Base-by-base conservation (phyloP, 306 rosid species). In the Sophora flavescens region DNA sequence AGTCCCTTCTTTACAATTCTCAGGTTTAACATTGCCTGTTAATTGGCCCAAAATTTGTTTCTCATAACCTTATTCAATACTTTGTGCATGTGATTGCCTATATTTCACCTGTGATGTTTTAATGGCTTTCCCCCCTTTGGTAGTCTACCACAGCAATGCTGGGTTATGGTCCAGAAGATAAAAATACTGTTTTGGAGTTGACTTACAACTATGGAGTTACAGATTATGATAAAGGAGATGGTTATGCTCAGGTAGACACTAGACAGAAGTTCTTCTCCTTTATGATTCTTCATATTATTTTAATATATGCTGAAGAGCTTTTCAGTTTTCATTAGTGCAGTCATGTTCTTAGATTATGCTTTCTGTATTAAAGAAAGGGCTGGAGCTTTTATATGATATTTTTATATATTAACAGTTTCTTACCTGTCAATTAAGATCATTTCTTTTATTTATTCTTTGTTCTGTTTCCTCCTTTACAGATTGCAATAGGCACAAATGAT, bases 121-220 rank as follows among this genome's bases (percentile, higher is more conserved):
- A 14, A 59, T 65, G 39, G 1, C 10, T 57, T 68, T 57, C 13
- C 47, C 11, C 38, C 15, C 13, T 42, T 77, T 72, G 67, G 68
- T 39, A 95, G 97, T 85, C 83, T 68, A 88, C 96, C 5, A 61
- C 89, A 50, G 98, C 97, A 51, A 81, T 89, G 78, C 56, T 96
- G 60, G 99, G 99, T 68, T 96, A 88, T 75, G 98, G 98, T 50
- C 93, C 97, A 36, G 98, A 96, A 88, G 96, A 92, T 72, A 91
- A 89, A 84, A 89, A 4, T 62, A 72, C 89, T 74, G 91, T 92
- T 81, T 64, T 96, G 83, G 97, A 93, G 86, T 85, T 96, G 89
- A 89, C 98, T 66, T 96, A 84, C 88, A 92, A 96, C 51, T 90
- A 91, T 42, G 99, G 96, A 75, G 86, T 96, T 85, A 89, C 87